Base-by-base conservation (phyloP, 164 flowering plant species). In the Kingdonia uniflora region DNA sequence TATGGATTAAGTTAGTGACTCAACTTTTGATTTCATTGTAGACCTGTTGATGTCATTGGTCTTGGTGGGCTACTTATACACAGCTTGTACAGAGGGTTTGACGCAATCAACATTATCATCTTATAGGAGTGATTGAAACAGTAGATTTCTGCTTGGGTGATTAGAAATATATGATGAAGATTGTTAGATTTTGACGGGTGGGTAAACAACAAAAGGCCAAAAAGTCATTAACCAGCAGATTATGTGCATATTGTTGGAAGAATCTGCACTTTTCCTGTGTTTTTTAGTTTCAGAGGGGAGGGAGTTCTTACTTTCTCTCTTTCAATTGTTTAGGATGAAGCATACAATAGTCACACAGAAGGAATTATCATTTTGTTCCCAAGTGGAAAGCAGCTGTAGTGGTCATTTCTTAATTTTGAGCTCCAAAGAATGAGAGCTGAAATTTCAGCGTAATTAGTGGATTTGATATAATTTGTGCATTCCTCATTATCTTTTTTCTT, bases 1-100 rank as follows among this genome's bases (percentile, higher is more conserved):
- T 64, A 81, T 68, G 82, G 80, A 33, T 26, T 79, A 53, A 61
- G 21, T 49, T 20, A 39, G 11, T 11, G 12, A n/a, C 16, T 26
- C 53, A 22, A 14, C 4, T 3, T 41, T 14, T 16, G 4, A 41
- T 2, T 14, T 14, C 17, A 14, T 14, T 4, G 5, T 16, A 3
- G 44, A 10, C 4, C 17, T 14, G 15, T 2, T 41, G 44, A 16
- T 41, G 44, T 14, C 44, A 41, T 41, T 41, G 44, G 44, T 14
- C 15, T 41, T 16, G 17, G 44, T 14, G 15, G 15, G n/a, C 15
- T 41, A 41, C 5, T 41, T 41, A 41, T 14, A 10, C 16, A 14
- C 17, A 14, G 17, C 1, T 14, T 14, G 44, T 41, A 14, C 4
- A 41, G 16, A 4, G 44, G 44, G 11, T 16, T 14, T n/a, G n/a